Base-by-base conservation (phyloP, 2,329 filamentous ascomycete species). In the Scorias spongiosa region DNA sequence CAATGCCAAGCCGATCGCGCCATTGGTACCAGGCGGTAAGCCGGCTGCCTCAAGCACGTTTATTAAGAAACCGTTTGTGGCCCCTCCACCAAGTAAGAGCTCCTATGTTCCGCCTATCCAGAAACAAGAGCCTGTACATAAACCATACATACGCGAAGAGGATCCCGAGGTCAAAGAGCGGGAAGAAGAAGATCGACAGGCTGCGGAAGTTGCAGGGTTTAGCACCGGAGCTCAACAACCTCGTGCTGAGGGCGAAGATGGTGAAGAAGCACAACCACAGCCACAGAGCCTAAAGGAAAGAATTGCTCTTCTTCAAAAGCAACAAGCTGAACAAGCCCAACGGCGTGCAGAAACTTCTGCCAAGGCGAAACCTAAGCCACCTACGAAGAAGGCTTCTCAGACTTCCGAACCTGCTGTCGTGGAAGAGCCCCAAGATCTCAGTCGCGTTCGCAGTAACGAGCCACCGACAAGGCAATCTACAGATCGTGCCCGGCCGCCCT, bases 31-130 rank as follows among this genome's bases (percentile, higher is more conserved):
- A 15, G 72, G 74, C 47, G 77, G 77, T 2, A 64, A 71, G 45
- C 60, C 66, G 10, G 11, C 32, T 36, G 67, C 72, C 28, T 68
- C 74, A 40, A 72, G 73, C 49, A 72, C 72, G 43, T 96, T 96
- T 58, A 80, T 98, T 64, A 95, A 89, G 72, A 96, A 96, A 65
- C 87, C 89, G 0, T 98, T 95, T 56, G 88, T 98, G 45, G 85
- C 91, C 2, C 87, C 91, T 42, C 91, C 91, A 14, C 91, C 91
- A 1, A 94, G 87, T 62, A 82, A 86, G 52, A 82, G 95, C 66
- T 83, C 89, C 18, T 98, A 85, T 57, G 74, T 98, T 9, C 85
- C 91, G 18, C 80, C 84, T 3, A 71, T 74, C 4, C 76, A 80
- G 17, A 82, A 91, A 49, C 66, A 74, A 6, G 59, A 58, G 12